phyloP scores from a whole-genome alignment of 2,329 filamentous ascomycete species.

The Trichophyton mentagrophytes region DNA sequence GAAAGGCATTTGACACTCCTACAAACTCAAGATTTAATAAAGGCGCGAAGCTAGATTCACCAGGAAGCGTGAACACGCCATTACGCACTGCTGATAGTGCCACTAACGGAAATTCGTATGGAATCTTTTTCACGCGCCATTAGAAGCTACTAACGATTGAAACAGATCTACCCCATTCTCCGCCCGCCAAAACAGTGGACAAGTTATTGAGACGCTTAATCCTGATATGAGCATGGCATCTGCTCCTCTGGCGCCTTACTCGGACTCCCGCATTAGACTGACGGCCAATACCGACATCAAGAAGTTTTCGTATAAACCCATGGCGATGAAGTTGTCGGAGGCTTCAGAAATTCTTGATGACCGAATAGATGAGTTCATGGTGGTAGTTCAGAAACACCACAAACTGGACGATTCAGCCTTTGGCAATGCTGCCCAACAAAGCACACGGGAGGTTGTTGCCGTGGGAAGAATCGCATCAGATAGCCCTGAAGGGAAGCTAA shows the following conservation, averaged over 20 bases:
- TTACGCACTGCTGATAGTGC: constrained; percentile 11
- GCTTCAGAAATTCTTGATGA: constrained; percentile 89
- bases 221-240: constrained; percentile 55
- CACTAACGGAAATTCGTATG: constrained; percentile 26
- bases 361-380: constrained; percentile 77
- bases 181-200: constrained; percentile 65
- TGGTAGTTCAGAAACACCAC: constrained; percentile 61
- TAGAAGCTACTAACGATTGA: constrained; percentile 11
- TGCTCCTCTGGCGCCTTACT: constrained; percentile 56
- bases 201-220: constrained; percentile 74
- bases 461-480: constrained; percentile 89
- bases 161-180: constrained; percentile 49
- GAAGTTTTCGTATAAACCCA: constrained; percentile 80
- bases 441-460: constrained; percentile 74
- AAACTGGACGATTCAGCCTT: constrained; percentile 67
- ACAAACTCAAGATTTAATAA: constrained; percentile 30
- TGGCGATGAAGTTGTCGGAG: constrained; percentile 90
- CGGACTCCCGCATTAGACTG: constrained; percentile 68
- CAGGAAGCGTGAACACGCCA: constrained; percentile 32
- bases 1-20: constrained; percentile 41
- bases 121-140: background rate
- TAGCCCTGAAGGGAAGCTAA: constrained; percentile 71
- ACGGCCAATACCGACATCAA: constrained; percentile 78
- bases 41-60: constrained; percentile 34
- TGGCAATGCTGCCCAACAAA: constrained; percentile 73